phyloP scores from a whole-genome alignment of 129 eudicot species.

The Escallonia rubra region DNA sequence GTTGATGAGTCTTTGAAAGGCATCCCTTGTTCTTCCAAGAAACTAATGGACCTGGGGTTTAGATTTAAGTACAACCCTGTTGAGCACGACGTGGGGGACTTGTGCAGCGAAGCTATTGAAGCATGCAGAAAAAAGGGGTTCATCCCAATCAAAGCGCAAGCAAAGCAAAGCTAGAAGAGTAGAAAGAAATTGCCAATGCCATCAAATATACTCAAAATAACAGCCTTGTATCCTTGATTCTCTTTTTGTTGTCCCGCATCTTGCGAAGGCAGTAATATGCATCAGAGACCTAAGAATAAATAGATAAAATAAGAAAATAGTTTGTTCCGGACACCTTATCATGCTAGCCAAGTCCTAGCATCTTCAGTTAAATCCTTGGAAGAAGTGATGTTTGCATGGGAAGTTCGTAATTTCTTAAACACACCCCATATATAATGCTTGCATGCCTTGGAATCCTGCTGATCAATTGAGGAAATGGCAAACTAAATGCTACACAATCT shows the following conservation, averaged over 20 bases:
- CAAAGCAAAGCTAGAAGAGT: background rate
- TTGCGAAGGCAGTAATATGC: too few relatives aligned
- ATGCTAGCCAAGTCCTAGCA: too few relatives aligned
- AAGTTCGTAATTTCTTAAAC: too few relatives aligned
- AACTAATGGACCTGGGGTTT: conserved; percentile 9
- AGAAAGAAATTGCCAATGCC: background rate
- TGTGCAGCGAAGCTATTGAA: conserved; percentile 5
- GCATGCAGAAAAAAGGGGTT: conserved; percentile 8
- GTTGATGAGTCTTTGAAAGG: background rate
- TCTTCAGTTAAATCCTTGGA: too few relatives aligned
- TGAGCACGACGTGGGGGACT: background rate
- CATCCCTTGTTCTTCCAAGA: conserved; percentile 15
- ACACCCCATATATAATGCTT: conserved; percentile 24
- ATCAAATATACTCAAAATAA: background rate
- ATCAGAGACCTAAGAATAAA: too few relatives aligned
- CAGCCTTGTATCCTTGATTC: too few relatives aligned
- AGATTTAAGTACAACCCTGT: conserved; percentile 1
- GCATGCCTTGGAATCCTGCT: conserved; percentile 23
- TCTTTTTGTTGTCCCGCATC: too few relatives aligned
- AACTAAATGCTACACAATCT: background rate
- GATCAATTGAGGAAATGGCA: background rate
- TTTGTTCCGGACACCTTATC: background rate
- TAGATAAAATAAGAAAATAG: too few relatives aligned
- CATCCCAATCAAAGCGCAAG: background rate
- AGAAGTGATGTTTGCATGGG: too few relatives aligned